Evolutionary conservation across 306 rosid genomes (phyloP).

Genomic region (Dryas drummondii): DNA sequence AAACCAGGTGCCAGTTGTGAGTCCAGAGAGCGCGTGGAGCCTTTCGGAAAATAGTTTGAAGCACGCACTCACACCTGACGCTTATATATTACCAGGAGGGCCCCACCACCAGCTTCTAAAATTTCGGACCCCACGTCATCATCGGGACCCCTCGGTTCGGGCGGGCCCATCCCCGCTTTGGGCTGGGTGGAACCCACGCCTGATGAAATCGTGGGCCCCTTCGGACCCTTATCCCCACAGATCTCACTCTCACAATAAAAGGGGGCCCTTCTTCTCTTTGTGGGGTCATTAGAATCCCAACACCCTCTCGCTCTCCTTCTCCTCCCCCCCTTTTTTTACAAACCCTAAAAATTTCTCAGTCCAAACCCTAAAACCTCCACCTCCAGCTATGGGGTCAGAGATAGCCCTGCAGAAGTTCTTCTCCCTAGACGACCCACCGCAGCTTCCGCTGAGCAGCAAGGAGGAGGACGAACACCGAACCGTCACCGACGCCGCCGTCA

Average conservation of each 20-base stretch:
- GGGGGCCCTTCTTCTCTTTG: slow-evolving; percentile 8
- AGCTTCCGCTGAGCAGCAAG: not conserved
- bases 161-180: not conserved
- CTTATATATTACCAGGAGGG: no score
- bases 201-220: slow-evolving; percentile 25
- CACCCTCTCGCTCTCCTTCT: slow-evolving; percentile 5
- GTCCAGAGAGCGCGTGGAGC: no score
- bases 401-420: slow-evolving; percentile 40
- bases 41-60: no score
- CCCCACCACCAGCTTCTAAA: not conserved
- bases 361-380: slow-evolving; percentile 50
- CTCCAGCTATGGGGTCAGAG: slow-evolving; percentile 45
- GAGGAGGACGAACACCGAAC: no score
- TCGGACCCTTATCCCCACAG: not conserved
- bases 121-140: not conserved
- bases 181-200: not conserved
- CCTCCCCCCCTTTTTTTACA: not conserved
- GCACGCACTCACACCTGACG: no score
- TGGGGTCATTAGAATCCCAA: slow-evolving; percentile 55
- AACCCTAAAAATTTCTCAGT: slow-evolving; percentile 43
- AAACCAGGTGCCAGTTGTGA: no score
- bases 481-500: not conserved
- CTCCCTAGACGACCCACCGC: slow-evolving; percentile 24
- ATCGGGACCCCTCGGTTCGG: no score
- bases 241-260: not conserved